Conservation (phyloP, 257 asterid genomes). For the Mitragyna speciosa region DNA sequence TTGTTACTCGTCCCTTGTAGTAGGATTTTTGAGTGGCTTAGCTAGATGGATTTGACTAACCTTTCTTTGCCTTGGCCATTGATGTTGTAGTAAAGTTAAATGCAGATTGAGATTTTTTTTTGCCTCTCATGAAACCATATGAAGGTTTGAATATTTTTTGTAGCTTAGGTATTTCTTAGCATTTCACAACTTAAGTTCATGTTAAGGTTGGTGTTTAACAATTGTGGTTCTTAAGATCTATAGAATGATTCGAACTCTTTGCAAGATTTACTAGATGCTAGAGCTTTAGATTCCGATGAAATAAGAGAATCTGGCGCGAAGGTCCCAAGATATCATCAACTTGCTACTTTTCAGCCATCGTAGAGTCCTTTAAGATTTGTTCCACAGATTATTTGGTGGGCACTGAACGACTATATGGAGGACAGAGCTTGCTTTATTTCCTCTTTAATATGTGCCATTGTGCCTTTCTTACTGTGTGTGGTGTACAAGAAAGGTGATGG, state of each 20-base stretch:
- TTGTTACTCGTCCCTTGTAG: slow-evolving; percentile 40
- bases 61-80: neutral
- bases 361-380: neutral
- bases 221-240: neutral
- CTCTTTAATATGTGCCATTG: neutral
- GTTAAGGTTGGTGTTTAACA: neutral
- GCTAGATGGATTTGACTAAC: neutral
- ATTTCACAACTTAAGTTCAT: neutral
- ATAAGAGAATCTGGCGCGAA: neutral
- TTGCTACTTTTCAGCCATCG: neutral
- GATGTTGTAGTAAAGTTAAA: neutral
- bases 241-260: neutral
- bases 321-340: neutral
- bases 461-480: neutral
- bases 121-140: neutral
- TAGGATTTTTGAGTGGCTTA: neutral
- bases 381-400: neutral
- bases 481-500: neutral
- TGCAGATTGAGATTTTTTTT: neutral
- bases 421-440: neutral
- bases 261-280: neutral
- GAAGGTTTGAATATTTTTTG: neutral
- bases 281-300: neutral
- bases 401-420: neutral
- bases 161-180: neutral